Base-by-base conservation (phyloP, 495 filamentous ascomycete species). In the Lophiostoma macrostomum region DNA sequence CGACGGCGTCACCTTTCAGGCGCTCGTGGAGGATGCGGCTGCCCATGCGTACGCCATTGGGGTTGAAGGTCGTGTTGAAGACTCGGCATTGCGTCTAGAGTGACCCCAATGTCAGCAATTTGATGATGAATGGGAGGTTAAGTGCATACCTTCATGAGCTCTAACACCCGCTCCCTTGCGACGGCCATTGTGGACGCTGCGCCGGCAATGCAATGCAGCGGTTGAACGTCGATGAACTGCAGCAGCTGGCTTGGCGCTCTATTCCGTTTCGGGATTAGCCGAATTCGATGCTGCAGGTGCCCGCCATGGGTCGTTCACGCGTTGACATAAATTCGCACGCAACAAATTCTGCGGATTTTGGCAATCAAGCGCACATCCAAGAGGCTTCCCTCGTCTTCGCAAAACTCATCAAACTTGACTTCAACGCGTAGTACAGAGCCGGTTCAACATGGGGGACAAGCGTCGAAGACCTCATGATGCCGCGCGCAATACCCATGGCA, bases 41-140 rank as follows among this genome's bases (percentile, higher is more conserved):
- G 56, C 93, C 93, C 35, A 86, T 78, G 58, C 93, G 86, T 48
- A 85, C 67, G 53, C 82, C 71, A 23, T 84, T 74, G 11, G 93
- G 93, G 71, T 98, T 98, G 77, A 82, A 96, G 38, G 87, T 95
- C 22, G 83, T 83, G 39, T 81, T 82, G 77, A 98, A 98, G 69
- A 98, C 83, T 67, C 83, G 81, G 75, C 87, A 94, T 82, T 89
- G 89, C 59, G 81, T 80, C 91, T 96, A 28, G 40, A n/a, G 4
- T n/a, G 22, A 10, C 8, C 50, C n/a, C n/a, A n/a, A n/a, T n/a
- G n/a, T n/a, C n/a, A n/a, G n/a, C n/a, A 27, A 38, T n/a, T 23
- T 13, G 23, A 35, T 30, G 19, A 13, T 11, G 19, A 27, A 25
- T 16, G 5, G 16, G 14, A 32, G 23, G 34, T 2, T 13, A 1